Percentiles rank a stretch among this genome's conserved stretches.
Conservation (phyloP, 1,284 basidiomycete species). For the Cutaneotrichosporon cavernicola region DNA sequence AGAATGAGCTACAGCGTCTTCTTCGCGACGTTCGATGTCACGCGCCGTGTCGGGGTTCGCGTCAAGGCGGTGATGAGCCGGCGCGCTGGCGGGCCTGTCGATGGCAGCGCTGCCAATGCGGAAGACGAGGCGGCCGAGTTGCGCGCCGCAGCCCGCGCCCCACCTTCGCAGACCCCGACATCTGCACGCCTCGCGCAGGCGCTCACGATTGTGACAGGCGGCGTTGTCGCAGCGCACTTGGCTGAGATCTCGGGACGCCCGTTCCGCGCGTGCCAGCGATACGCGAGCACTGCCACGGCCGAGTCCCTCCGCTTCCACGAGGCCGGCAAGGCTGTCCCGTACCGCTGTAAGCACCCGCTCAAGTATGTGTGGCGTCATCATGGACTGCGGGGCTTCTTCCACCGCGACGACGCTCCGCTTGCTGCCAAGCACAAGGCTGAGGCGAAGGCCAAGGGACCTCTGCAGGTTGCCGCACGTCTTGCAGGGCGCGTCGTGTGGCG, state of each 20-base stretch:
- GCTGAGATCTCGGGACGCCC: conserved; percentile 47
- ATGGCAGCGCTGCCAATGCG: background rate
- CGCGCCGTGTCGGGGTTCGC: conserved; percentile 44
- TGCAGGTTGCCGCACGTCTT: conserved; percentile 2
- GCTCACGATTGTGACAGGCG: conserved; percentile 47
- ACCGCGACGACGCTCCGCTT: conserved; percentile 22
- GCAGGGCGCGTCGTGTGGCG: conserved; percentile 44
- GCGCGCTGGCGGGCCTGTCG: background rate
- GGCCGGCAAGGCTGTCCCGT: conserved; percentile 9
- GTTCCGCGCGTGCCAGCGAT: conserved; percentile 29
- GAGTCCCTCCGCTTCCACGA: conserved; percentile 15
- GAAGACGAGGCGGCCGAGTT: conserved; percentile 1
- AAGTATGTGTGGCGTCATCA: conserved; percentile 22
- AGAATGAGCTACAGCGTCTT: conserved; percentile 50
- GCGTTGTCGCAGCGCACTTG: conserved; percentile 42
- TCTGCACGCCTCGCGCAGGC: conserved; percentile 50
- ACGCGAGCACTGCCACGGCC: conserved; percentile 2
- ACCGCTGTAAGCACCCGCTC: conserved; percentile 14
- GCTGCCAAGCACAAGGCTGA: conserved; percentile 3
- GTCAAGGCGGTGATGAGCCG: conserved; percentile 33
- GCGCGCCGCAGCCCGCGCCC: conserved; percentile 12
- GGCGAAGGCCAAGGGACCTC: conserved; percentile 5
- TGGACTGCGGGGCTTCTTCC: conserved; percentile 38
- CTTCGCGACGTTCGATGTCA: conserved; percentile 52
- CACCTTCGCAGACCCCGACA: conserved; percentile 34